A percentile compares a stretch with the other conserved stretches of the same genome.
Conservation (phyloP, 192 early-diverging fungal genomes). For the Backusella circina region DNA sequence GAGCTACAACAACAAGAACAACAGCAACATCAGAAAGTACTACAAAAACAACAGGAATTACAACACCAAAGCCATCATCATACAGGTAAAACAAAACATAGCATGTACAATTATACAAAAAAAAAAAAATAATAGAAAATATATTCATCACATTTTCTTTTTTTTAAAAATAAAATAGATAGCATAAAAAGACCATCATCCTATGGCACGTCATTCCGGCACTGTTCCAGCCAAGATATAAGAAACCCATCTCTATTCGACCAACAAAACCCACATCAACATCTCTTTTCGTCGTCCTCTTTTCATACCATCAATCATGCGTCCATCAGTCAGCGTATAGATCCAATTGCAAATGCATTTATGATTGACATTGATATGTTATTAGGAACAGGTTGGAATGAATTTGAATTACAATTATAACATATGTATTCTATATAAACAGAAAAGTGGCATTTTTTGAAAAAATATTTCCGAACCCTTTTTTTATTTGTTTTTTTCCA, state of each 20-base stretch:
- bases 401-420: slow-evolving; percentile 27
- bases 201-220: neutral
- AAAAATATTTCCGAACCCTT: neutral
- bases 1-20: neutral
- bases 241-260: neutral
- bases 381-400: slow-evolving; percentile 17
- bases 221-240: neutral
- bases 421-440: no score
- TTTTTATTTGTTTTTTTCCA: neutral
- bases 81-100: neutral
- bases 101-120: neutral
- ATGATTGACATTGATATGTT: slow-evolving; percentile 11
- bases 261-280: slow-evolving; percentile 20
- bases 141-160: neutral
- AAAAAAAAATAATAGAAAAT: neutral
- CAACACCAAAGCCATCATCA: neutral
- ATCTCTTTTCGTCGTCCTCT: slow-evolving; percentile 19
- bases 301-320: slow-evolving; percentile 20
- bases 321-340: neutral
- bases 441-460: neutral
- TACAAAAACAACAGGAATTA: neutral
- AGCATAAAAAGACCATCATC: neutral
- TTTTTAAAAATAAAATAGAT: neutral
- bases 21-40: neutral
- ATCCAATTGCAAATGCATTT: slow-evolving; percentile 13